These are phyloP conservation scores for Fusarium vanettenii DNA, from an alignment of 2,329 filamentous ascomycete species.

Conservation along the genomic window DNA sequence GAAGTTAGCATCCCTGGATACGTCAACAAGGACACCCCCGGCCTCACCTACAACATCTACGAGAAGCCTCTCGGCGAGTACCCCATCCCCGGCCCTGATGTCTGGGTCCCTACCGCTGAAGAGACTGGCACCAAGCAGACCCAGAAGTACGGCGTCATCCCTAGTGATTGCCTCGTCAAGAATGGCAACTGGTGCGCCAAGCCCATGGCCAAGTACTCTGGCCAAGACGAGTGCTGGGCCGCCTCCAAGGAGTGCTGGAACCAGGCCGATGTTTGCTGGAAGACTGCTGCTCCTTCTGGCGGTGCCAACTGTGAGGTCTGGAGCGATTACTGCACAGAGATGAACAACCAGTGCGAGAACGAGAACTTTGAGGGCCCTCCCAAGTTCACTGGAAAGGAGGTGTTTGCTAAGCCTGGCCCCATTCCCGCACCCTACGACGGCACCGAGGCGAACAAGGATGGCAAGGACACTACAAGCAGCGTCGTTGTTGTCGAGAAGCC, in stretches of 20 bases:
- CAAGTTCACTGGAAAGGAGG: conserved; percentile 51
- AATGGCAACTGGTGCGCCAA: conserved; percentile 80
- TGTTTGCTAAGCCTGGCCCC: conserved; percentile 46
- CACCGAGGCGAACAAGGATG: conserved; percentile 24
- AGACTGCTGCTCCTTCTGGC: conserved; percentile 68
- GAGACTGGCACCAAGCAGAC: conserved; percentile 31
- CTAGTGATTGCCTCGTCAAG: conserved; percentile 67
- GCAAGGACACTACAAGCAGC: conserved; percentile 22
- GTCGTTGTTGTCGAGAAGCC: not conserved
- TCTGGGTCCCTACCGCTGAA: conserved; percentile 57
- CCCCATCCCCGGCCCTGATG: conserved; percentile 66
- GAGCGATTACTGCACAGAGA: conserved; percentile 69
- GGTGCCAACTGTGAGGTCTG: conserved; percentile 69
- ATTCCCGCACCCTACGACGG: conserved; percentile 49
- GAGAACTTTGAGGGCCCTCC: conserved; percentile 61
- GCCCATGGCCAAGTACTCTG: conserved; percentile 67
- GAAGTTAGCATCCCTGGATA: conserved; percentile 76
- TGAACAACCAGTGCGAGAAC: conserved; percentile 57
- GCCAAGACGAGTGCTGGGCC: conserved; percentile 70
- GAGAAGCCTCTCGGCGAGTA: conserved; percentile 56
- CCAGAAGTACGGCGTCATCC: conserved; percentile 61
- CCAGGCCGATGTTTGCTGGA: conserved; percentile 71
- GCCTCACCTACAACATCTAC: conserved; percentile 75
- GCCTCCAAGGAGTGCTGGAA: conserved; percentile 66
- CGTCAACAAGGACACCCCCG: conserved; percentile 63